These are phyloP conservation scores for Trifolium pratense DNA, from an alignment of 306 rosid species.

Conservation along the genomic window DNA sequence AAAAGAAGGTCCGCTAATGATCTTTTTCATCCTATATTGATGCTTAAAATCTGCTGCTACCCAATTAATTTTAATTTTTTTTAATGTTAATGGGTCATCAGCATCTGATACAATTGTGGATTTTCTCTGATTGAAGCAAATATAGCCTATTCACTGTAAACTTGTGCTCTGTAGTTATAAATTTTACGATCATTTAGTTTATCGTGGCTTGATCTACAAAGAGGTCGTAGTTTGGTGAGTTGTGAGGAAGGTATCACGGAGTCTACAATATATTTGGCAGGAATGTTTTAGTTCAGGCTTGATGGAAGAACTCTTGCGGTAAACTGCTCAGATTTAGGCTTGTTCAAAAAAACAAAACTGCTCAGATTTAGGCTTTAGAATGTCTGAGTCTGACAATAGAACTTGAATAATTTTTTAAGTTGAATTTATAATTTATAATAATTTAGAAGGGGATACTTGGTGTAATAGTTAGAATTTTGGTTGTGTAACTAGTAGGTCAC, in stretches of 20 bases:
- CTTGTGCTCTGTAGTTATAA: constrained; percentile 19
- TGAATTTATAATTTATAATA: constrained; percentile 11
- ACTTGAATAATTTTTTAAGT: neutral
- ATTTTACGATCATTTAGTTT: constrained; percentile 20
- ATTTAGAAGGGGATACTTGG: constrained; percentile 19
- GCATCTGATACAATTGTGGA: constrained; percentile 14
- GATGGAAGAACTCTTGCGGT: constrained; percentile 1
- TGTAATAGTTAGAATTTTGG: neutral
- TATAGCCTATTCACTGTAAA: constrained; percentile 29
- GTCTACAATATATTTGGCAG: neutral
- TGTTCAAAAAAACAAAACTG: neutral
- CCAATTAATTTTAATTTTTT: constrained; percentile 1
- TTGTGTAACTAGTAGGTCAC: neutral
- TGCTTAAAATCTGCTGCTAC: constrained; percentile 37
- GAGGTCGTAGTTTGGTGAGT: constrained; percentile 11
- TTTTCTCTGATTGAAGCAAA: constrained; percentile 31
- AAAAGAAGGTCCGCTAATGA: constrained; percentile 72
- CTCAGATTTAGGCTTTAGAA: neutral
- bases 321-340: constrained; percentile 24
- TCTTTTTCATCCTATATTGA: constrained; percentile 39
- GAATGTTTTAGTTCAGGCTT: neutral
- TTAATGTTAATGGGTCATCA: constrained; percentile 11
- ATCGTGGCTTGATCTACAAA: constrained; percentile 29
- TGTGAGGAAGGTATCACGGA: constrained; percentile 21
- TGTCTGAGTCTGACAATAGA: neutral